A percentile compares a stretch with the other conserved stretches of the same genome.
These are phyloP conservation scores for Cladorrhinum sp. DNA, from an alignment of 2,329 filamentous ascomycete species.

Conservation along the genomic window DNA sequence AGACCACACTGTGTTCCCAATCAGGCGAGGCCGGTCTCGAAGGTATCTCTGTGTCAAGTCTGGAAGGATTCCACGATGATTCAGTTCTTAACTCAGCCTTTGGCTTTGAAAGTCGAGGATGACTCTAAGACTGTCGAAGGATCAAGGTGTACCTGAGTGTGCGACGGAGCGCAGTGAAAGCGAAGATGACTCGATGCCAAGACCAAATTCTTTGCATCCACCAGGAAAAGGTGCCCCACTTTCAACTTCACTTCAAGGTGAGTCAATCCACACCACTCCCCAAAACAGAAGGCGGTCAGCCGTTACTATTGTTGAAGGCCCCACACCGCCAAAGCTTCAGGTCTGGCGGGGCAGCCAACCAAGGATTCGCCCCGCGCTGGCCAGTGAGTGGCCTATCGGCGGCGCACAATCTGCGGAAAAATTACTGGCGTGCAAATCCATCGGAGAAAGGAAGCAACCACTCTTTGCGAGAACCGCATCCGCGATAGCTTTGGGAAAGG, in stretches of 20 bases:
- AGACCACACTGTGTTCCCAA: not conserved
- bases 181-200: not conserved
- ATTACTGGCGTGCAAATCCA: conserved; percentile 25
- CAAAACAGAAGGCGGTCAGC: conserved; percentile 21
- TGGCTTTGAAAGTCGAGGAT: too few relatives aligned
- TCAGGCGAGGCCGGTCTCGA: not conserved
- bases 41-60: not conserved
- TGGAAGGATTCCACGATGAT: too few relatives aligned
- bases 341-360: conserved; percentile 7
- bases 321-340: not conserved
- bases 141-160: too few relatives aligned
- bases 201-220: not conserved
- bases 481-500: conserved; percentile 11
- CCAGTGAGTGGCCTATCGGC: conserved; percentile 19
- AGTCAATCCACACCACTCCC: not conserved
- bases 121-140: too few relatives aligned
- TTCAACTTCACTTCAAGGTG: not conserved
- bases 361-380: conserved; percentile 24
- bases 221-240: not conserved
- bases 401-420: conserved; percentile 29
- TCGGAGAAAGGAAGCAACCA: conserved; percentile 10
- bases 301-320: not conserved
- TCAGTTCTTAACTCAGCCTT: too few relatives aligned
- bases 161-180: not conserved
- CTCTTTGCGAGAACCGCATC: conserved; percentile 11